Base-by-base conservation (phyloP, 345 rosid species). In the Eucalyptus guilfoylei region DNA sequence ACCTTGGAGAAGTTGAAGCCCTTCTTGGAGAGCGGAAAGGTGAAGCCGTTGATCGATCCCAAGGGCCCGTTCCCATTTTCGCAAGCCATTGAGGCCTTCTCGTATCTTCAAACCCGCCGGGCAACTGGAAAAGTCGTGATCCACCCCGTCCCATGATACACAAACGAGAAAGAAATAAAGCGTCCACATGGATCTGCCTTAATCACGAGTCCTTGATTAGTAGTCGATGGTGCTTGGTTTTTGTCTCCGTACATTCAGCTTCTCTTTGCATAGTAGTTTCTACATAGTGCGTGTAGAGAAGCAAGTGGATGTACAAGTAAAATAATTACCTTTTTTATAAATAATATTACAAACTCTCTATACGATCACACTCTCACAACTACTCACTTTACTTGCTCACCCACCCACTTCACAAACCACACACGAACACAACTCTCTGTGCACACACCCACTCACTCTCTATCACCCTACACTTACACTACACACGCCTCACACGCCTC, bases 1-100 rank as follows among this genome's bases (percentile, higher is more conserved):
- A 94, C 94, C 67, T 88, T 96, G 90, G 96, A 95, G 95, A 96
- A 96, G 91, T 90, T 97, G 11, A 95, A 96, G n/a, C 95, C 96
- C 19, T 96, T 94, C 88, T 87, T 97, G 81, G 98, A 97, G 89
- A 94, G 94, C 86, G 95, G 96, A 76, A 94, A 95, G 89, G 94
- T 96, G 91, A 96, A 94, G 93, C 93, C 99, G 7, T 89, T 96
- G 89, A 91, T 96, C 54, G 99, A 97, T 89, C 99, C 97, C 13
- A 96, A 93, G 90, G 95, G 96, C 21, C 96, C 97, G 1, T 96
- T 96, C 89, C 95, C 96, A 7, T 96, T 96, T 90, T 88, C 96
- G 11, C 90, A 87, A 24, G 96, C 93, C 12, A 90, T 85, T 12
- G 97, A 96, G 86, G 98, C 98, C 86, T 95, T 96, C 89, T 90